A percentile compares a stretch with the other conserved stretches of the same genome.
phyloP scores from a whole-genome alignment of 2,329 filamentous ascomycete species.

The Penicillium hordei region DNA sequence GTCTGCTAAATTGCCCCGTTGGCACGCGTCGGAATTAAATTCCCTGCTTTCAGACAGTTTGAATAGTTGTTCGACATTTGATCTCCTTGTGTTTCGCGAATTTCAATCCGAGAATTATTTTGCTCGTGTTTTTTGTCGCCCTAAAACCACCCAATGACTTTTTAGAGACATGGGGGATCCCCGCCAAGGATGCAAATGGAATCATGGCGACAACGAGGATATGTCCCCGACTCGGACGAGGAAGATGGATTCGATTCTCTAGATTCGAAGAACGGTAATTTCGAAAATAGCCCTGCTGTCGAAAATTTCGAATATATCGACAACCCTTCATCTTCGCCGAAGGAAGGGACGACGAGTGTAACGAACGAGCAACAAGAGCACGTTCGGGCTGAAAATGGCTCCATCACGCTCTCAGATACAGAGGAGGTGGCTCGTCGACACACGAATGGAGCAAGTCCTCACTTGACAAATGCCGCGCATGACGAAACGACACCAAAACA shows the following conservation, averaged over 20 bases:
- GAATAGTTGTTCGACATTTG: background rate
- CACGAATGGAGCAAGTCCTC: background rate
- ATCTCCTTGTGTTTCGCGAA: background rate
- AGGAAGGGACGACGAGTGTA: conserved; percentile 4
- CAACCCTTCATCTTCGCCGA: conserved; percentile 6
- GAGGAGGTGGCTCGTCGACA: background rate
- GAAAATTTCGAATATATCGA: conserved; percentile 22
- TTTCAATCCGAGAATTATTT: background rate
- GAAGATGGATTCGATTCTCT: conserved; percentile 44
- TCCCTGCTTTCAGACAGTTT: background rate
- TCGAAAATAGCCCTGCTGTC: conserved; percentile 9
- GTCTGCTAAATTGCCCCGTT: conserved; percentile 25
- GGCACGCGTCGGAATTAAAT: conserved; percentile 5
- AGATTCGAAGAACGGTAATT: conserved; percentile 18
- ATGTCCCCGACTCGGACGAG: conserved; percentile 54
- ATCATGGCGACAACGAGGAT: conserved; percentile 53
- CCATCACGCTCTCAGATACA: conserved; percentile 3
- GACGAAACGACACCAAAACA: conserved; percentile 12
- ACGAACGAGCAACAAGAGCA: background rate
- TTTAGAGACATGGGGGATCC: conserved; percentile 39
- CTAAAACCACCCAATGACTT: conserved; percentile 24
- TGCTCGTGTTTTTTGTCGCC: background rate
- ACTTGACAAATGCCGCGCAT: background rate
- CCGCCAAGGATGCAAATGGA: conserved; percentile 42
- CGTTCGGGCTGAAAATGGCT: background rate